Evolutionary conservation across 306 rosid species (phyloP), one percentile per base, ranked within the genome.

Genomic region (Neltuma alba): DNA sequence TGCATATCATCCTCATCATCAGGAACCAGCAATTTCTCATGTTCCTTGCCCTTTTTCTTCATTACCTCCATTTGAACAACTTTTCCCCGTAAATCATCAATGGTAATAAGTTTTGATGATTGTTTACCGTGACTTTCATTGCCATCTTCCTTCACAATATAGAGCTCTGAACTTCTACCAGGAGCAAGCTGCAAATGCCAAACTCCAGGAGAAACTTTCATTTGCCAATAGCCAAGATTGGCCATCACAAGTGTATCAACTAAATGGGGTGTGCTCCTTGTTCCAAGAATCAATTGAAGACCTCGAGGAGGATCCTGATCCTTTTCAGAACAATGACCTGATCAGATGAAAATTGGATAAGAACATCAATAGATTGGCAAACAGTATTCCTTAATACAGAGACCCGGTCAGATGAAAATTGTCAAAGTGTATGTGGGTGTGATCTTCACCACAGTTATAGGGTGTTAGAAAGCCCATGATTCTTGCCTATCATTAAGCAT

Each of bases 161-260:
- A 95, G 61, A 95, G 96, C 86, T 95, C 96, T 21, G 99, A 93
- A 84, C 99, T 95, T 89, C 99, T 90, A 70, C 99, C 97, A 28
- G 98, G 90, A 58, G 99, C 99, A 88, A 93, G 98, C 85, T 95
- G 99, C 86, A 93, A 85, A 87, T 89, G 90, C 99, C 99, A 95
- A 82, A 93, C 96, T 64, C 99, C 99, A 81, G 99, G 99, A 87
- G 99, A 88, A 81, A 93, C 97, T 86, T 95, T 95, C 98, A 95
- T 95, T 87, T 95, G 99, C 99, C 99, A 95, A 86, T 95, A 95
- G 34, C 99, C 99, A 68, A 95, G 92, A 90, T 95, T 95, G 74
- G 98, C 98, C 99, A 95, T 95, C 83, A 95, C 99, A 86, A 91
- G 86, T 76, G 99, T 95, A 86, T 95, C 99, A 84, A 90, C 97